phyloP scores from a whole-genome alignment of 805 yeast species.

The Starmerella davenportii region DNA sequence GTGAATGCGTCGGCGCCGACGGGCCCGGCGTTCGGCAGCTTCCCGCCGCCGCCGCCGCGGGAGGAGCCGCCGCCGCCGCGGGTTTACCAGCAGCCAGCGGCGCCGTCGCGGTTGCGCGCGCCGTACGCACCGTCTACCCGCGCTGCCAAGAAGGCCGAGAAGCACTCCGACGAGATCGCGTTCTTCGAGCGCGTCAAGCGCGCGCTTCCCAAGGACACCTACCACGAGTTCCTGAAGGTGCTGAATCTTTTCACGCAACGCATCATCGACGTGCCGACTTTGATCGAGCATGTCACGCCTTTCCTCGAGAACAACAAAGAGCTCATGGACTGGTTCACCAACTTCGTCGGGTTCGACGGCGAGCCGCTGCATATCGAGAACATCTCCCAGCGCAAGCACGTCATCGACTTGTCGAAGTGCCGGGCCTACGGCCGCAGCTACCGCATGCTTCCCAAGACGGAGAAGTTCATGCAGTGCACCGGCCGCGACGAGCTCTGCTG shows the following conservation, averaged over 20 bases:
- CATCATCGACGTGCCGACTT: slow-evolving; percentile 62
- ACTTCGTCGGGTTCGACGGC: slow-evolving; percentile 76
- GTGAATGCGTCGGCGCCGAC: not conserved
- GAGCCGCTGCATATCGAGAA: slow-evolving; percentile 76
- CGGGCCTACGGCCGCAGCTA: slow-evolving; percentile 93
- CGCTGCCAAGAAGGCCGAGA: not conserved
- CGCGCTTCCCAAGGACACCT: slow-evolving; percentile 70
- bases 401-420: slow-evolving; percentile 72
- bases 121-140: not conserved
- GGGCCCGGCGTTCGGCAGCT: not conserved
- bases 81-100: not conserved
- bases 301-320: slow-evolving; percentile 71
- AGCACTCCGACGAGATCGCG: slow-evolving; percentile 51
- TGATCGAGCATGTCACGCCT: slow-evolving; percentile 68
- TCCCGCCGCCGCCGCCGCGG: not conserved
- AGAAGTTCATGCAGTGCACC: slow-evolving; percentile 90
- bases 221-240: slow-evolving; percentile 80
- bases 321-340: slow-evolving; percentile 76
- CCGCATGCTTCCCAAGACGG: slow-evolving; percentile 79
- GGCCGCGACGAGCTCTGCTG: slow-evolving; percentile 99
- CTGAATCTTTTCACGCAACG: slow-evolving; percentile 79
- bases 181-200: slow-evolving; percentile 88
- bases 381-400: slow-evolving; percentile 73
- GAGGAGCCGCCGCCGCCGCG: not conserved
- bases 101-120: not conserved